A percentile compares a stretch with the other conserved stretches of the same genome.
phyloP scores from a whole-genome alignment of 768 basidiomycete genomes.

The Lyophyllum semitale region DNA sequence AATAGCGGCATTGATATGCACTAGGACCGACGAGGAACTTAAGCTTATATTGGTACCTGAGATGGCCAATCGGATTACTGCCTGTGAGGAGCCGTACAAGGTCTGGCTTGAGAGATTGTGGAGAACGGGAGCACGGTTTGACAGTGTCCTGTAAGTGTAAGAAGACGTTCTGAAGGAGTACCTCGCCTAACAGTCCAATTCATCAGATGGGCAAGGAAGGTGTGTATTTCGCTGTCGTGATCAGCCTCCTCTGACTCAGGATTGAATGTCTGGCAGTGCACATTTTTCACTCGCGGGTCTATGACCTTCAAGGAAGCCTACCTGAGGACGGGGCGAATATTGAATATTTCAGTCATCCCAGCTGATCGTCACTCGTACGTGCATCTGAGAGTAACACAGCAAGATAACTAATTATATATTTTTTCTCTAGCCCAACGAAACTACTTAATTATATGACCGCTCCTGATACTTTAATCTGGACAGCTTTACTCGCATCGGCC shows the following conservation, averaged over 20 bases:
- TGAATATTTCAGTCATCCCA: conserved; percentile 93
- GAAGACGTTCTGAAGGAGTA: neutral
- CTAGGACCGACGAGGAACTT: conserved; percentile 87
- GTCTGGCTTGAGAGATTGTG: conserved; percentile 75
- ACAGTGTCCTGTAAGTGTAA: conserved; percentile 57
- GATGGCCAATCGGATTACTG: conserved; percentile 81
- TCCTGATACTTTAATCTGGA: conserved; percentile 90
- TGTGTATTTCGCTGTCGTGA: conserved; percentile 25
- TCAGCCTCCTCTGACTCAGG: neutral
- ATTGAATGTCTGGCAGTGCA: conserved; percentile 45
- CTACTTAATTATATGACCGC: conserved; percentile 93
- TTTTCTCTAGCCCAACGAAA: conserved; percentile 78
- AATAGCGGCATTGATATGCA: conserved; percentile 75
- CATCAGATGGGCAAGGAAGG: conserved; percentile 84
- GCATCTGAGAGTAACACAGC: conserved; percentile 13
- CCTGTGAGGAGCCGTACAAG: conserved; percentile 74
- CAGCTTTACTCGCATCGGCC: conserved; percentile 81
- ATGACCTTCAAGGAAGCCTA: conserved; percentile 97
- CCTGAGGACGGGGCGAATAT: conserved; percentile 84
- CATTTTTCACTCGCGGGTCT: conserved; percentile 91
- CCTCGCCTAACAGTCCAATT: conserved; percentile 6
- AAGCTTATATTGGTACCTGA: conserved; percentile 75
- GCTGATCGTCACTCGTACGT: conserved; percentile 83
- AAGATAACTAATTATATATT: conserved; percentile 5
- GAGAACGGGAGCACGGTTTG: conserved; percentile 93